phyloP scores from a whole-genome alignment of 2,329 filamentous ascomycete genomes.

The Hirsutella rhossiliensis region DNA sequence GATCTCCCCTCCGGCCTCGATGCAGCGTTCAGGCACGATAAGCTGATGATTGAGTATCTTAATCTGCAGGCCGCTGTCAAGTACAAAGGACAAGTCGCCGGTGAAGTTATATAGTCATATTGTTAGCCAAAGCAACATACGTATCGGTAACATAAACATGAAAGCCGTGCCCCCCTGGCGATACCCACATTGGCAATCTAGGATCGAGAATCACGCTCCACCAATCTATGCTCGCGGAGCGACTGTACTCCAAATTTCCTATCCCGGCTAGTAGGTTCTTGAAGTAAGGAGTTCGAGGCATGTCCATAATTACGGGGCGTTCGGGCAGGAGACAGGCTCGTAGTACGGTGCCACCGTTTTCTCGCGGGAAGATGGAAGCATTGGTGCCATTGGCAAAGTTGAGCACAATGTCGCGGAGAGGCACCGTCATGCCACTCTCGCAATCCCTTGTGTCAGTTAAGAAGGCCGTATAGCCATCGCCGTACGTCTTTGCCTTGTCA shows the following conservation, averaged over 20 bases:
- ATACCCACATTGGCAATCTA: neutral
- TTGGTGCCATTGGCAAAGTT: constrained; percentile 6
- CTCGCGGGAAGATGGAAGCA: constrained; percentile 3
- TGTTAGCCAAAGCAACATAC: too few species aligned
- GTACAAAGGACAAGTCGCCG: neutral
- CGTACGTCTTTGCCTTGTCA: constrained; percentile 6
- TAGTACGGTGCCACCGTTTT: neutral
- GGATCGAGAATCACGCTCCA: neutral
- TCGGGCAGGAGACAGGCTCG: constrained; percentile 3
- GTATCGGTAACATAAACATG: too few species aligned
- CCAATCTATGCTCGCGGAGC: neutral
- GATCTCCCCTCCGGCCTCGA: neutral
- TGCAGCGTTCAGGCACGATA: neutral
- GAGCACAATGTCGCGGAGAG: constrained; percentile 4
- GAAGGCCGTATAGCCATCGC: constrained; percentile 1
- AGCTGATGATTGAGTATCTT: neutral
- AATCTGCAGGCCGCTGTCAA: neutral
- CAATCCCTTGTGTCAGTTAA: neutral
- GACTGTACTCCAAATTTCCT: neutral
- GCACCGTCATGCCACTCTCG: constrained; percentile 1
- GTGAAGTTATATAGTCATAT: neutral
- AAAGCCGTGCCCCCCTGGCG: too few species aligned
- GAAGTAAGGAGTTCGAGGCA: neutral
- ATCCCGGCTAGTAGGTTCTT: neutral
- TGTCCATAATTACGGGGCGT: neutral